phyloP scores from a whole-genome alignment of 306 rosid genomes.

The Prunus mira region DNA sequence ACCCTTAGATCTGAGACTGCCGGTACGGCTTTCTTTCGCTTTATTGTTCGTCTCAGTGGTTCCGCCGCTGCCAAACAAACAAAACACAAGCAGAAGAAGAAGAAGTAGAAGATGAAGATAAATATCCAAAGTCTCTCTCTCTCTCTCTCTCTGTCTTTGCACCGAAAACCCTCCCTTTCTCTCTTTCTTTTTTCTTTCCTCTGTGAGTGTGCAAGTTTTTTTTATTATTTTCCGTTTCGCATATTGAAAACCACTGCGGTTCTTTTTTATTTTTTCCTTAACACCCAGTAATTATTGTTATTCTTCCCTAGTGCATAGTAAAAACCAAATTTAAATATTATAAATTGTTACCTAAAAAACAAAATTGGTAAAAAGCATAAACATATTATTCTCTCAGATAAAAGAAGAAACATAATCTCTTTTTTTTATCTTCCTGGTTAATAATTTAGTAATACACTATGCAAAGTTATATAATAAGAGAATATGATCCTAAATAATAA shows the following conservation, averaged over 20 bases:
- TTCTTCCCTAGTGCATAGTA: background rate
- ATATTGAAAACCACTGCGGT: background rate
- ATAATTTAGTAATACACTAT: no score
- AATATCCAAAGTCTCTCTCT: constrained; percentile 4
- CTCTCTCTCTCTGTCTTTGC: constrained; percentile 15
- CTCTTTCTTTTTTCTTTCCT: constrained; percentile 11
- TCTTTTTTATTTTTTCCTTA: background rate
- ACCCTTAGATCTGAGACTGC: constrained; percentile 46
- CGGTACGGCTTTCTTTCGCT: constrained; percentile 10
- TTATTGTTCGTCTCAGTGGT: constrained; percentile 29
- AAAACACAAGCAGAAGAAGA: background rate
- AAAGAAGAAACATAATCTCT: background rate
- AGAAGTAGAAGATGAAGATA: background rate
- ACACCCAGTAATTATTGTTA: background rate
- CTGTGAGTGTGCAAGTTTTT: background rate
- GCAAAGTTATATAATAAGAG: no score
- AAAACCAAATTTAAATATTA: background rate
- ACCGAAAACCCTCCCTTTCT: constrained; percentile 38
- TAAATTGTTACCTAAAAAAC: background rate
- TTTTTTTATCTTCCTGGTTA: no score
- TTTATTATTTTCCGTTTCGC: background rate
- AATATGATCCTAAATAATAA: no score
- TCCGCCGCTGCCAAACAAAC: constrained; percentile 47
- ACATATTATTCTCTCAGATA: background rate
- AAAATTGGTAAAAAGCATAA: background rate